These are phyloP conservation scores for Fusarium domesticum DNA, from an alignment of 2,329 filamentous ascomycete genomes.

Conservation along the genomic window DNA sequence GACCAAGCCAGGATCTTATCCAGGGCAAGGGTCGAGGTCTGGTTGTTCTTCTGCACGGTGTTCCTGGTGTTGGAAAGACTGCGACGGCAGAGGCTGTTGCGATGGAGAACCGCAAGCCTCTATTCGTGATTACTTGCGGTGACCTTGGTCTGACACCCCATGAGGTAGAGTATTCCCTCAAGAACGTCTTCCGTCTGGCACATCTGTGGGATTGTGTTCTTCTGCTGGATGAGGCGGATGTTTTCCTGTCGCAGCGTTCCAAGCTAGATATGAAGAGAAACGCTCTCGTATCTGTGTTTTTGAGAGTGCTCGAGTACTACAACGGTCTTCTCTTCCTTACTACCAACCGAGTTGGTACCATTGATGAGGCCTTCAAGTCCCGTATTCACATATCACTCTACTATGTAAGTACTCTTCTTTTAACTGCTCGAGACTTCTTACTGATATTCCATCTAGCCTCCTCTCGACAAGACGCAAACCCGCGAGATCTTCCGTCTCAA, in stretches of 20 bases:
- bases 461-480: conserved; percentile 37
- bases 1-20: conserved; percentile 40
- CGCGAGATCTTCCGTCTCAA: conserved; percentile 42
- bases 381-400: conserved; percentile 45
- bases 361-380: conserved; percentile 51
- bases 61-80: conserved; percentile 49
- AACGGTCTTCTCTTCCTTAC: conserved; percentile 48
- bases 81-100: conserved; percentile 45
- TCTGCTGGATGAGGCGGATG: conserved; percentile 38
- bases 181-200: conserved; percentile 43
- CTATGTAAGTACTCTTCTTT: conserved; percentile 29
- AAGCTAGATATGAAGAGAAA: conserved; percentile 35
- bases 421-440: neutral
- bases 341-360: conserved; percentile 47
- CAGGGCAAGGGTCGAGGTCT: conserved; percentile 45
- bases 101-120: conserved; percentile 41
- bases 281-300: conserved; percentile 42
- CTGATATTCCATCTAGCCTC: conserved; percentile 26
- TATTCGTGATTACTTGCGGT: conserved; percentile 50
- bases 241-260: conserved; percentile 33
- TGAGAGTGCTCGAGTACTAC: conserved; percentile 47
- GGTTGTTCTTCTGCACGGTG: conserved; percentile 45
- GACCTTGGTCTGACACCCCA: conserved; percentile 43
- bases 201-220: conserved; percentile 40
- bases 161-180: conserved; percentile 41